Evolutionary conservation across 2,329 filamentous ascomycete genomes (phyloP), one percentile per base, ranked within the genome.

Genomic region (Cryphonectria japonica): DNA sequence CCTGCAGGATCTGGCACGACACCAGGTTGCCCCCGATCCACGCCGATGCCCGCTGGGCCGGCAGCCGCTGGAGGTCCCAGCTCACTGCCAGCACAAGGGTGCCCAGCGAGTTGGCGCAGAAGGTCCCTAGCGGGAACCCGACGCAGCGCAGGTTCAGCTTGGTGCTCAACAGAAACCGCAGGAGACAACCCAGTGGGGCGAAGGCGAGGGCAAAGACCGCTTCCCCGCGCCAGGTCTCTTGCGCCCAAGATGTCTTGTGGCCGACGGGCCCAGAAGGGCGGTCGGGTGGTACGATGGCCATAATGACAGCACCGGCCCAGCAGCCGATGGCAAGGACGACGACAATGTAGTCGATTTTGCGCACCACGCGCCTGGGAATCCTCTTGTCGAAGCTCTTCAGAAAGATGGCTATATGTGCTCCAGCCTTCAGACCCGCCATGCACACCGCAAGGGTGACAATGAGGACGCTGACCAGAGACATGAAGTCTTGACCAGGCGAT

Each of bases 191-290:
- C 0, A 89, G 68, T 0, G 91, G 91, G 1, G 90, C 88, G 76
- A 93, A 92, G n/a, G 91, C 86, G 61, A 90, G 80, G 0, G 90
- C 87, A 75, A 92, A 91, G n/a, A 92, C 78, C 4, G 85, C 89
- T 68, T 87, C 82, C 3, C 87, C 86, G 66, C 90, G 88, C 90
- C 90, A 92, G 22, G 81, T 81, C 19, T 32, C 64, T 50, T 22
- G 16, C 0, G 93, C 93, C 50, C 50, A 46, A 16, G 43, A 54
- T n/a, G n/a, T 54, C 50, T 54, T 54, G 50, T 54, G 50, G 11
- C 50, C 50, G n/a, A 54, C 50, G n/a, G 50, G 50, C n/a, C 50
- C 50, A 32, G 64, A 26, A 9, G 64, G 64, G 2, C 77, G 74
- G 73, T 88, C 84, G 0, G 89, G 88, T 0, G 89, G 88, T 77